Evolutionary conservation across 805 yeast species (phyloP).

Genomic region (Torulaspora microellipsoides): DNA sequence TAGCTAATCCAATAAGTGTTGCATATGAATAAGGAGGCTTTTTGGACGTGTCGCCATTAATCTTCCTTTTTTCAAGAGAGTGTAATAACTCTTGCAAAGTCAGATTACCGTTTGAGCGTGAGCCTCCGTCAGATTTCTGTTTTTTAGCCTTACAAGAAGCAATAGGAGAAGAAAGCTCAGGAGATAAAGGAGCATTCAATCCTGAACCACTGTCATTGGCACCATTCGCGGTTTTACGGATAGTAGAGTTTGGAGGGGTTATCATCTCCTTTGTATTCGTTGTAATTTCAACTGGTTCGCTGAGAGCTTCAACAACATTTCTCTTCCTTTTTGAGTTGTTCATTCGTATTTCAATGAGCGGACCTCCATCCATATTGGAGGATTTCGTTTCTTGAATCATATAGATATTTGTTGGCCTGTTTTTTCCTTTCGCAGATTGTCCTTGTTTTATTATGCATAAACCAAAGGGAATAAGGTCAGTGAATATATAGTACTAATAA

Average conservation of each 20-base stretch:
- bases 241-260: slow-evolving; percentile 31
- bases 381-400: slow-evolving; percentile 3
- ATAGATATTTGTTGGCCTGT: neutral
- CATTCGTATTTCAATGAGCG: neutral
- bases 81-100: slow-evolving; percentile 29
- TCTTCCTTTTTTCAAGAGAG: slow-evolving; percentile 21
- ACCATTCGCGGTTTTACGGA: slow-evolving; percentile 9
- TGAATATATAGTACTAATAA: too few relatives aligned
- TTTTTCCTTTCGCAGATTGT: too few relatives aligned
- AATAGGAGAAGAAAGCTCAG: slow-evolving; percentile 33
- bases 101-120: slow-evolving; percentile 31
- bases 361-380: neutral
- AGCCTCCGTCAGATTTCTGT: slow-evolving; percentile 26
- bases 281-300: neutral
- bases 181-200: slow-evolving; percentile 26
- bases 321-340: slow-evolving; percentile 10
- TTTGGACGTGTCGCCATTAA: slow-evolving; percentile 15
- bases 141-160: slow-evolving; percentile 28
- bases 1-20: slow-evolving; percentile 87
- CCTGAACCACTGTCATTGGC: slow-evolving; percentile 1
- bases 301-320: neutral
- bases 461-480: too few relatives aligned
- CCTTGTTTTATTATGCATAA: too few relatives aligned
- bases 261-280: slow-evolving; percentile 14
- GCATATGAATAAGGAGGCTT: slow-evolving; percentile 97